phyloP scores from a whole-genome alignment of 495 filamentous ascomycete genomes.

The Aspergillus sclerotiicarbonarius region DNA sequence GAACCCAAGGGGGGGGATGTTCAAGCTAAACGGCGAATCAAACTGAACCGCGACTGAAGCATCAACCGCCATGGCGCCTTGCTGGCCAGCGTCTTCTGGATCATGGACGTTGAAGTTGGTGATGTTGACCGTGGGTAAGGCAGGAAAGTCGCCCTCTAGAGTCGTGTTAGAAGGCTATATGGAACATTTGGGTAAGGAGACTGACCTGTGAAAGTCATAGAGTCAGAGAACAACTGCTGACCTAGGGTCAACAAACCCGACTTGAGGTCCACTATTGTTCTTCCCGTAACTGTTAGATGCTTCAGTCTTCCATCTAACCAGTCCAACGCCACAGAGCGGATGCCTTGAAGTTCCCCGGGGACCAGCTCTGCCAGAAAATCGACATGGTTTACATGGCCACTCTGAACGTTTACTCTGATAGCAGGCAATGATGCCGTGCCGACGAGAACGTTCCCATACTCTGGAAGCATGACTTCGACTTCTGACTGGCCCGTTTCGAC shows the following conservation, averaged over 20 bases:
- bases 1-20: constrained; percentile 77
- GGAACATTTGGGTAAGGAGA: constrained; percentile 27
- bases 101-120: constrained; percentile 74
- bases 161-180: constrained; percentile 15
- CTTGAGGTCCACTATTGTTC: constrained; percentile 65
- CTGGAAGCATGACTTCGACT: constrained; percentile 77
- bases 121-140: constrained; percentile 75
- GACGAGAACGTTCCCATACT: constrained; percentile 74
- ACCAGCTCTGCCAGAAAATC: constrained; percentile 74
- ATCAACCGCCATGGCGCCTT: constrained; percentile 72
- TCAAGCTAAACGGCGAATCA: constrained; percentile 69
- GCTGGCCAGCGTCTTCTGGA: constrained; percentile 42
- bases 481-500: constrained; percentile 67
- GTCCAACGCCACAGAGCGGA: constrained; percentile 79
- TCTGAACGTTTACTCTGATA: constrained; percentile 69
- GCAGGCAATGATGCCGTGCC: constrained; percentile 74
- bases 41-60: constrained; percentile 67
- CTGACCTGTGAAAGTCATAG: constrained; percentile 77
- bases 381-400: constrained; percentile 70
- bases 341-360: constrained; percentile 72
- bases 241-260: constrained; percentile 77
- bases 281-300: constrained; percentile 64
- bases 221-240: constrained; percentile 66
- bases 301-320: constrained; percentile 78
- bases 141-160: constrained; percentile 64